phyloP scores from a whole-genome alignment of 1,284 basidiomycete species.

The Cutaneotrichosporon arboriforme region DNA sequence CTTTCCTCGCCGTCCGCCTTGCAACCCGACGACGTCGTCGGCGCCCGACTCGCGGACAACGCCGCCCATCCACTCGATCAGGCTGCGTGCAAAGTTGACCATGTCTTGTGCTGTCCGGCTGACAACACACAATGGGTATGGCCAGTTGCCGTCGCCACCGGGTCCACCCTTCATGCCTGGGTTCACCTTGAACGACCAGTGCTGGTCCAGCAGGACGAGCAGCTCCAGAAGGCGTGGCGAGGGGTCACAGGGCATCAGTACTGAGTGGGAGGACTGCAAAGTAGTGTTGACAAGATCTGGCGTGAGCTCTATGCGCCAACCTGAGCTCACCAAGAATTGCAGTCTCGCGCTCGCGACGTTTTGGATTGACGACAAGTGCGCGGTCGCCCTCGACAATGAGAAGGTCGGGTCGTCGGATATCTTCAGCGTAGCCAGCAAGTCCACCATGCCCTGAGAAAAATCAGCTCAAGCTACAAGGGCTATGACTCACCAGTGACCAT shows the following conservation, averaged over 20 bases:
- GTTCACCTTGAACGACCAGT: slow-evolving; percentile 80
- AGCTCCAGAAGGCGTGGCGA: slow-evolving; percentile 90
- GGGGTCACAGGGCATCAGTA: slow-evolving; percentile 88
- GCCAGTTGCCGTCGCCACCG: slow-evolving; percentile 24
- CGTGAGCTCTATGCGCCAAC: neutral
- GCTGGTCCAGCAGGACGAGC: slow-evolving; percentile 90
- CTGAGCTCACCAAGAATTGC: slow-evolving; percentile 67
- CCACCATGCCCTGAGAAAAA: slow-evolving; percentile 55
- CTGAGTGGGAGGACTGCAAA: slow-evolving; percentile 67
- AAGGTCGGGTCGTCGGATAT: slow-evolving; percentile 79
- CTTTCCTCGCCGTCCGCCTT: slow-evolving; percentile 53
- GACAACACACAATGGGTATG: slow-evolving; percentile 79
- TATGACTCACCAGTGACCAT: slow-evolving; percentile 57
- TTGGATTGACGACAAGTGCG: slow-evolving; percentile 71
- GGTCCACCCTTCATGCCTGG: slow-evolving; percentile 38
- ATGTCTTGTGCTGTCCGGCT: slow-evolving; percentile 88
- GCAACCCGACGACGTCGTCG: slow-evolving; percentile 58
- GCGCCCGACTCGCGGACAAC: slow-evolving; percentile 84
- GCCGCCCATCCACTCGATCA: slow-evolving; percentile 98
- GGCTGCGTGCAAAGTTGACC: slow-evolving; percentile 86
- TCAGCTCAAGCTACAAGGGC: neutral
- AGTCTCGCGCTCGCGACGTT: slow-evolving; percentile 84
- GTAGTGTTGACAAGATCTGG: slow-evolving; percentile 80
- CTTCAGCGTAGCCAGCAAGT: slow-evolving; percentile 54
- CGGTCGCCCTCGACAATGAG: slow-evolving; percentile 91